A percentile compares a stretch with the other conserved stretches of the same genome.
These are phyloP conservation scores for Saccharomyces hybrid DNA, from an alignment of 1,139 yeast species.

Conservation along the genomic window DNA sequence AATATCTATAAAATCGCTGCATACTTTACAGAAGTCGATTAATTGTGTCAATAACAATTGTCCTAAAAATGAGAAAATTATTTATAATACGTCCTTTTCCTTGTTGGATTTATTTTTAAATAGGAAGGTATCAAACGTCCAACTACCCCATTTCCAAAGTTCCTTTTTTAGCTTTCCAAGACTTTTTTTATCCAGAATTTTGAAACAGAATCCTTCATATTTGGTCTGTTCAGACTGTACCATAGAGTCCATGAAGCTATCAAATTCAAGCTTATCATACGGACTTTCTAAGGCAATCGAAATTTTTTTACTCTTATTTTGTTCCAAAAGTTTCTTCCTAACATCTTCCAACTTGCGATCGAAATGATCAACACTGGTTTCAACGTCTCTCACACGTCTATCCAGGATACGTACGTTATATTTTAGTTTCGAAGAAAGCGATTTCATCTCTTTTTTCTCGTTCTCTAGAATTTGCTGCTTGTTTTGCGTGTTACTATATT, in stretches of 20 bases:
- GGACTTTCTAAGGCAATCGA: neutral
- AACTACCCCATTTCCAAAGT: neutral
- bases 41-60: neutral
- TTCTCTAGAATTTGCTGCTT: conserved; percentile 33
- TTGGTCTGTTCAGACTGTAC: conserved; percentile 2
- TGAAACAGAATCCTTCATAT: conserved; percentile 1
- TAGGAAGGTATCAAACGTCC: conserved; percentile 1
- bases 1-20: neutral
- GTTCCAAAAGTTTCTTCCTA: neutral
- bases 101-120: neutral
- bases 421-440: conserved; percentile 1
- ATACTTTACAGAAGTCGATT: neutral
- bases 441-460: conserved; percentile 13
- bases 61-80: neutral
- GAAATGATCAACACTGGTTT: conserved; percentile 2
- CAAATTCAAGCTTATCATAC: conserved; percentile 1
- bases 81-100: neutral
- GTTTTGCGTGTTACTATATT: conserved; percentile 21
- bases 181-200: neutral
- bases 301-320: neutral
- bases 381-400: conserved; percentile 3
- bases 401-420: neutral
- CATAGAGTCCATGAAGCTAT: neutral
- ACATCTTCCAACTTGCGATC: conserved; percentile 1
- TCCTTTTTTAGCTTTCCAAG: conserved; percentile 2